Evolutionary conservation across 129 eudicot species (phyloP).

Genomic region (Arctium lappa): DNA sequence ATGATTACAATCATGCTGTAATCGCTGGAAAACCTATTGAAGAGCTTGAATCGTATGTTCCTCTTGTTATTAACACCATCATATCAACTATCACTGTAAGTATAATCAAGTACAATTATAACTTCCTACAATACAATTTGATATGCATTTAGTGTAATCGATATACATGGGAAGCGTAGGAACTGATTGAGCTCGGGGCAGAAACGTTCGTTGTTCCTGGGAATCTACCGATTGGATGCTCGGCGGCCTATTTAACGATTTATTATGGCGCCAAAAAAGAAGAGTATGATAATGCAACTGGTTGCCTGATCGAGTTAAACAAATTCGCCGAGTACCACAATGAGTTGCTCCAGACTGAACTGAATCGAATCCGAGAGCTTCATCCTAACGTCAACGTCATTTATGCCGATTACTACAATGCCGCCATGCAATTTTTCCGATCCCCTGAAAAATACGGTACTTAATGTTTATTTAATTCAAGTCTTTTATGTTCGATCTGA

Average conservation of each 20-base stretch:
- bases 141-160: neutral
- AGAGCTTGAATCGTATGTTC: conserved; percentile 34
- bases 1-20: conserved; percentile 63
- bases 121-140: neutral
- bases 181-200: conserved; percentile 53
- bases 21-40: conserved; percentile 32
- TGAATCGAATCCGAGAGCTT: conserved; percentile 33
- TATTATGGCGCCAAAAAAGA: conserved; percentile 22
- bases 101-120: neutral
- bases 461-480: neutral
- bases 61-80: conserved; percentile 41
- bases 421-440: conserved; percentile 42
- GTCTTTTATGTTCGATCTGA: conserved; percentile 3
- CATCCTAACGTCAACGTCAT: conserved; percentile 45
- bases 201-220: conserved; percentile 55
- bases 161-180: conserved; percentile 26
- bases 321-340: conserved; percentile 47
- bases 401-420: conserved; percentile 58
- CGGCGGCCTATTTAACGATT: conserved; percentile 36
- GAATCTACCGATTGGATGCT: conserved; percentile 67
- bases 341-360: conserved; percentile 29
- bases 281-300: conserved; percentile 49
- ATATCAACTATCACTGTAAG: conserved; percentile 44
- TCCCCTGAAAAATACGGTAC: conserved; percentile 54
- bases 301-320: conserved; percentile 45